These are phyloP conservation scores for Coemansia guatemalensis DNA, from an alignment of 192 early-diverging fungal species.

Conservation along the genomic window DNA sequence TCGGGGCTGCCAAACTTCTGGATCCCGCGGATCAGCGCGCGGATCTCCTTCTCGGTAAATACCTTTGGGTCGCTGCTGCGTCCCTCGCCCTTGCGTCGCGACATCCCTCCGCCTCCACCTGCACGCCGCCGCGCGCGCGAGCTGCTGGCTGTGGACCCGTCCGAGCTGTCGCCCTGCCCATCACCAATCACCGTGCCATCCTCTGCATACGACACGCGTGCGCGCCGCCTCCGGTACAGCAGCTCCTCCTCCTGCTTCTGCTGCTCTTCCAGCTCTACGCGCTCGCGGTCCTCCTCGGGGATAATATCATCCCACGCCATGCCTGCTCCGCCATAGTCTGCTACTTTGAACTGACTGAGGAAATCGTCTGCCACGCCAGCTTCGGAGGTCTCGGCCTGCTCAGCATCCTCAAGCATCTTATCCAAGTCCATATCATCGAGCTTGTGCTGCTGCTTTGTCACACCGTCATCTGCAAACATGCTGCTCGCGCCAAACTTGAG, in stretches of 20 bases:
- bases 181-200: constrained; percentile 52
- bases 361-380: constrained; percentile 85
- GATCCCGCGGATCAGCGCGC: constrained; percentile 75
- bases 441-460: constrained; percentile 63
- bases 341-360: constrained; percentile 89
- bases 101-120: constrained; percentile 20
- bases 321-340: constrained; percentile 75
- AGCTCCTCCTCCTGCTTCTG: constrained; percentile 60
- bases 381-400: constrained; percentile 78
- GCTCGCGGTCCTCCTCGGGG: constrained; percentile 77
- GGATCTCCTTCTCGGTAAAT: constrained; percentile 78
- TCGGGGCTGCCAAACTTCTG: constrained; percentile 83
- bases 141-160: constrained; percentile 39
- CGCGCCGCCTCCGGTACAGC: constrained; percentile 57
- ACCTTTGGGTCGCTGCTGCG: constrained; percentile 44
- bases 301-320: constrained; percentile 97
- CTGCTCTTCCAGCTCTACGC: constrained; percentile 67
- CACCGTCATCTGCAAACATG: constrained; percentile 79
- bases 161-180: constrained; percentile 30
- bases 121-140: constrained; percentile 17
- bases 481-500: constrained; percentile 99
- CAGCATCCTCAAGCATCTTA: constrained; percentile 94
- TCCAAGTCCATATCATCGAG: constrained; percentile 96
- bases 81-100: constrained; percentile 31
- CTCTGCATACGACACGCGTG: constrained; percentile 66